A percentile compares a stretch with the other conserved stretches of the same genome.
Evolutionary conservation across 1,284 basidiomycete genomes (phyloP).

Genomic region (Xerocomus nothofagi): DNA sequence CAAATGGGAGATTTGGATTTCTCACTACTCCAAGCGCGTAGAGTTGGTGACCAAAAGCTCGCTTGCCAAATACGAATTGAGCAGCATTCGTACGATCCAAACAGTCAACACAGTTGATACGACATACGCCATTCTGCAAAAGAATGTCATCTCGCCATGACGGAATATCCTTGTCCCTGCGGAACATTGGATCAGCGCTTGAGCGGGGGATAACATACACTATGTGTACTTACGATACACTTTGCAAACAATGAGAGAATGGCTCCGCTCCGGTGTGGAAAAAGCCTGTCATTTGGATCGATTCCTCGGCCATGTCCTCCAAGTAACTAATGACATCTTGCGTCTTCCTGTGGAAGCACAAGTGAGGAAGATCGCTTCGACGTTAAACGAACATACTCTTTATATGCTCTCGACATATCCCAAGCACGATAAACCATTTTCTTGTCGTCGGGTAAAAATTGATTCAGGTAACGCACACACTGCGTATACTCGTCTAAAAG

Average conservation of each 20-base stretch:
- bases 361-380: background rate
- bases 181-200: background rate
- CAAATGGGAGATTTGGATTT: constrained; percentile 84
- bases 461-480: constrained; percentile 93
- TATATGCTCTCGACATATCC: constrained; percentile 95
- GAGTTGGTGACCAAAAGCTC: constrained; percentile 92
- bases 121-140: constrained; percentile 88
- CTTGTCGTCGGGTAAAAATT: constrained; percentile 86
- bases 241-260: constrained; percentile 62
- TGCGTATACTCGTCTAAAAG: constrained; percentile 89
- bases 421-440: constrained; percentile 92
- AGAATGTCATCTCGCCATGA: constrained; percentile 68
- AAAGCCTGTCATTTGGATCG: constrained; percentile 88
- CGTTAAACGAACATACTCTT: constrained; percentile 59
- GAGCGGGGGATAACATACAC: background rate
- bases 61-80: constrained; percentile 97
- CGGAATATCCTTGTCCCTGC: constrained; percentile 17
- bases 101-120: constrained; percentile 95
- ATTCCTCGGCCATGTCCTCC: constrained; percentile 95
- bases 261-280: constrained; percentile 89
- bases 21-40: constrained; percentile 91
- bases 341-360: constrained; percentile 64
- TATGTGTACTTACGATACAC: constrained; percentile 36
- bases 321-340: constrained; percentile 96
- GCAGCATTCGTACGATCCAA: constrained; percentile 97